Evolutionary conservation across 345 rosid genomes (phyloP).

Genomic region (Camelina sativa): DNA sequence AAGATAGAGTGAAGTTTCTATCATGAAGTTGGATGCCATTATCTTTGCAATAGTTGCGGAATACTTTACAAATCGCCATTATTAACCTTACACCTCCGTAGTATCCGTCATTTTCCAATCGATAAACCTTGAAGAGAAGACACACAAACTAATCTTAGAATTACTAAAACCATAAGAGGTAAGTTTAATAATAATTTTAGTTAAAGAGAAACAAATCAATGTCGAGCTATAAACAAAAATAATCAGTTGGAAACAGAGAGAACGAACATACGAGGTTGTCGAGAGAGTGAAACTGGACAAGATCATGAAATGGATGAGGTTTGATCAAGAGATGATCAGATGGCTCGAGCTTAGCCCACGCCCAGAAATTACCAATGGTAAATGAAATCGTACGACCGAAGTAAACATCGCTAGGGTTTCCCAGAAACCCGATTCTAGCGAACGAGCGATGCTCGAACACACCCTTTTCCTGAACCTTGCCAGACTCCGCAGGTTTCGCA

Average conservation of each 20-base stretch:
- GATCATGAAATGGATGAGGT: constrained; percentile 81
- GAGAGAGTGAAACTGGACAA: constrained; percentile 65
- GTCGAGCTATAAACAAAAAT: background rate
- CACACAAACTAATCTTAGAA: too few relatives aligned
- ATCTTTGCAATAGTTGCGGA: constrained; percentile 59
- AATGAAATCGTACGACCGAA: constrained; percentile 69
- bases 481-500: background rate
- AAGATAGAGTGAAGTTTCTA: constrained; percentile 67
- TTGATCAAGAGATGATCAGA: constrained; percentile 70
- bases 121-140: constrained; percentile 28
- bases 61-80: constrained; percentile 84
- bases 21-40: constrained; percentile 59
- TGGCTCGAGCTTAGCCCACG: constrained; percentile 63
- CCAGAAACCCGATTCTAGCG: constrained; percentile 70
- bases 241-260: background rate
- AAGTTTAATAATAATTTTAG: too few relatives aligned
- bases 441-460: constrained; percentile 57
- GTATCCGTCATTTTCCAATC: constrained; percentile 82
- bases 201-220: background rate
- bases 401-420: constrained; percentile 85
- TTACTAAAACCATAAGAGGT: too few relatives aligned
- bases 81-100: constrained; percentile 89
- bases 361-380: constrained; percentile 70
- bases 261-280: constrained; percentile 57
- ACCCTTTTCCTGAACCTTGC: background rate